Conservation (phyloP, 805 yeast species). For the Ogataea kodamae region DNA sequence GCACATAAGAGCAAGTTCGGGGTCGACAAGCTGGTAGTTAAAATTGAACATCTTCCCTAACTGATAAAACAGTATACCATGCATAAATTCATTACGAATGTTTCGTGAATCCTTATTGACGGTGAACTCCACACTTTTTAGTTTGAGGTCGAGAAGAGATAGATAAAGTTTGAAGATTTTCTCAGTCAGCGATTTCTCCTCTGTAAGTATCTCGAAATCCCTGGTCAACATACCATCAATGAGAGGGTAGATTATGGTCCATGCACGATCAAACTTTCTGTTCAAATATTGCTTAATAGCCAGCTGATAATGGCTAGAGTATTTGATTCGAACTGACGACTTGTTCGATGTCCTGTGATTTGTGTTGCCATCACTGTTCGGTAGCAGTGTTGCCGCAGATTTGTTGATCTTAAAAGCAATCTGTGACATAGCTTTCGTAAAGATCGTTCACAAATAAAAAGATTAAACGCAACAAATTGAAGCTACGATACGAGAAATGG, state of each 20-base stretch:
- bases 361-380: too few species aligned
- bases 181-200: constrained; percentile 14
- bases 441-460: too few species aligned
- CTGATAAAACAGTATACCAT: constrained; percentile 25
- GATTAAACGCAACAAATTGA: too few species aligned
- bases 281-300: constrained; percentile 42
- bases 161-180: constrained; percentile 29
- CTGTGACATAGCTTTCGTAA: too few species aligned
- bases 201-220: constrained; percentile 1
- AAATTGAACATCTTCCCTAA: constrained; percentile 14
- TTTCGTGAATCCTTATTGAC: neutral
- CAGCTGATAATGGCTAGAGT: constrained; percentile 33
- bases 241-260: constrained; percentile 25
- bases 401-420: too few species aligned
- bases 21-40: constrained; percentile 17
- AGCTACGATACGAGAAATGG: too few species aligned
- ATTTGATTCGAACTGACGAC: constrained; percentile 20
- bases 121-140: constrained; percentile 18
- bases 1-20: constrained; percentile 30
- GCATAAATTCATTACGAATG: constrained; percentile 16
- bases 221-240: constrained; percentile 16
- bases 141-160: constrained; percentile 28
- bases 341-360: too few species aligned
- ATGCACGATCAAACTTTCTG: constrained; percentile 29
- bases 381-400: too few species aligned